Base-by-base conservation (phyloP, 2,329 filamentous ascomycete genomes). In the Purpureocillium lavendulum region DNA sequence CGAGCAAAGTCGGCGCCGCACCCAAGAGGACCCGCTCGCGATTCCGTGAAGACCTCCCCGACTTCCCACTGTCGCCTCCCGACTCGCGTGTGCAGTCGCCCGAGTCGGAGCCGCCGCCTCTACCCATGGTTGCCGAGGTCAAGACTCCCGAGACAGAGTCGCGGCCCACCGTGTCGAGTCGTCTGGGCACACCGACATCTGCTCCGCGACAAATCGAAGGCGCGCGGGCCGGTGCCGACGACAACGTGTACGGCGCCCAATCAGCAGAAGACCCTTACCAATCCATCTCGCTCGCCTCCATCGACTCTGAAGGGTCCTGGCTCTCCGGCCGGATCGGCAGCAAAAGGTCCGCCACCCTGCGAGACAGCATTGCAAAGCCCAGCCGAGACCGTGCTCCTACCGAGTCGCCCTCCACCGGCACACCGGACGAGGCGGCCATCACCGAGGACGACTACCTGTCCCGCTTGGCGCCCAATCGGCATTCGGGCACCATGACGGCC, bases 291-390 rank as follows among this genome's bases (percentile, higher is more conserved):
- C 71, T 97, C 14, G 92, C 88, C 2, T 96, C 89, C 0, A 87
- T 97, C 43, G 92, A 96, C 55, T 96, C 89, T 0, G 92, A 98
- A 65, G 92, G 77, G 4, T 96, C 89, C 1, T 98, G 92, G 92
- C 79, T 98, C 33, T 92, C 88, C 4, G 88, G 90, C 13, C 80
- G 82, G 41, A 60, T 69, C 36, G 72, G 69, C 48, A 69, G 67
- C 52, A 61, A 68, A 47, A 60, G 62, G 24, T 68, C 69, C 47
- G 54, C 68, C 40, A 57, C 69, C 55, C 59, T 77, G 55, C 52
- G 68, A 26, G 61, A 59, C 44, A 67, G 59, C 52, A 57, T 59
- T 33, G 46, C 52, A 26, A 53, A 56, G 28, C 51, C 53, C 31
- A 60, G 54, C 35, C 55, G 49, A 26, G 56, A 59, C 21, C 48